Percentiles rank a stretch among this genome's conserved stretches.
phyloP scores from a whole-genome alignment of 768 basidiomycete species.

The Boletus pseudopeckii region DNA sequence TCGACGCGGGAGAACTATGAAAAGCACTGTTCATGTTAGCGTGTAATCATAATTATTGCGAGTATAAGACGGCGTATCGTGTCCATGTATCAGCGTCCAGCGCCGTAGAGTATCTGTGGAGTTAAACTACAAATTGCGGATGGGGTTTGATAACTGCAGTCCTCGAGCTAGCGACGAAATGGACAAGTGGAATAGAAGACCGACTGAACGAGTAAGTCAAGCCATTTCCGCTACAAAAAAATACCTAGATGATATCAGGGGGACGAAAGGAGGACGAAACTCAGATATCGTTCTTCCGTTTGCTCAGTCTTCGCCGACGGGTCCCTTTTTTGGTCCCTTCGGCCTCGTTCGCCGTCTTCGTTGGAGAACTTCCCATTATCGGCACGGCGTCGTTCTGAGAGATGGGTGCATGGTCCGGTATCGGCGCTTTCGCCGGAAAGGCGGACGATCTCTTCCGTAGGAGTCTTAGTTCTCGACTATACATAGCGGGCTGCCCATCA shows the following conservation, averaged over 20 bases:
- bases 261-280: slow-evolving; percentile 11
- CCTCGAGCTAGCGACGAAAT: slow-evolving; percentile 9
- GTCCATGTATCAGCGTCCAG: slow-evolving; percentile 15
- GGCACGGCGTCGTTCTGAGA: slow-evolving; percentile 10
- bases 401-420: slow-evolving; percentile 24
- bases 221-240: slow-evolving; percentile 19
- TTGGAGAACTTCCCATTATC: slow-evolving; percentile 3
- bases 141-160: slow-evolving; percentile 1
- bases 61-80: neutral
- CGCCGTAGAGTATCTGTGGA: slow-evolving; percentile 5
- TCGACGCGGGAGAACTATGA: slow-evolving; percentile 1
- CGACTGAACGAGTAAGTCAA: slow-evolving; percentile 15
- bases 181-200: slow-evolving; percentile 18
- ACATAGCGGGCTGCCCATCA: slow-evolving; percentile 6
- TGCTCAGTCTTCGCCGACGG: slow-evolving; percentile 33
- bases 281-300: slow-evolving; percentile 30
- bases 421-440: slow-evolving; percentile 23
- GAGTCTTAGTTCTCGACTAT: slow-evolving; percentile 16
- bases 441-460: slow-evolving; percentile 25
- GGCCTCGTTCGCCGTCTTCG: slow-evolving; percentile 14
- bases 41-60: slow-evolving; percentile 1
- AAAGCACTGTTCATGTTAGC: neutral
- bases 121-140: slow-evolving; percentile 12
- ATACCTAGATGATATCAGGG: slow-evolving; percentile 9
- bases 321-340: slow-evolving; percentile 22